These are phyloP conservation scores for Biscogniauxia sp. DNA, from an alignment of 2,329 filamentous ascomycete genomes.

Conservation along the genomic window DNA sequence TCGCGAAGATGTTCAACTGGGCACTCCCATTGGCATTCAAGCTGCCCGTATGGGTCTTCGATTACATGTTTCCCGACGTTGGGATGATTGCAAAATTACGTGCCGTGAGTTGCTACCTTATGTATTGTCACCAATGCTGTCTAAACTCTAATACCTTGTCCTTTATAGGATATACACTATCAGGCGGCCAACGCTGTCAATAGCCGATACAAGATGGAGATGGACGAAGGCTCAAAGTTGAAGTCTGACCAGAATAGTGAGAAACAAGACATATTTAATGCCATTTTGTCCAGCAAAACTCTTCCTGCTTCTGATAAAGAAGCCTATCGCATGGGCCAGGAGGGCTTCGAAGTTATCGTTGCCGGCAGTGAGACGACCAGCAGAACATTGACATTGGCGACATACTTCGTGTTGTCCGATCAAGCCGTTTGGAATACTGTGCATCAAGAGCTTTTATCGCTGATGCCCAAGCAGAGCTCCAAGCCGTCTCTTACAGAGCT, in stretches of 20 bases:
- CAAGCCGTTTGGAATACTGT: not conserved
- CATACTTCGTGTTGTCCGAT: not conserved
- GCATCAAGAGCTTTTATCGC: not conserved
- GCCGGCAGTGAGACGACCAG: not conserved
- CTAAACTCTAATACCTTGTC: no score
- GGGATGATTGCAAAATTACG: not conserved
- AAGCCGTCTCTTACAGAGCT: not conserved
- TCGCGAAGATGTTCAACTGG: not conserved
- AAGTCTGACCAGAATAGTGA: not conserved
- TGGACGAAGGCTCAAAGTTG: not conserved
- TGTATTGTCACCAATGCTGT: no score
- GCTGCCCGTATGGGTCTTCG: not conserved
- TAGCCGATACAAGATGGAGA: not conserved
- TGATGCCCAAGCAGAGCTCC: not conserved
- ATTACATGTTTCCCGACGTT: not conserved
- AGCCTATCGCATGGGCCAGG: not conserved
- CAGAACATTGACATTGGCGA: not conserved
- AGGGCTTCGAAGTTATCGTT: not conserved
- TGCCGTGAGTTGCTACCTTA: not conserved
- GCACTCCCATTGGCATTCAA: not conserved
- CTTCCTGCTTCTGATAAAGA: not conserved
- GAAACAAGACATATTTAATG: not conserved
- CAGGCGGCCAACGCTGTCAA: no score
- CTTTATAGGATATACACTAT: no score
- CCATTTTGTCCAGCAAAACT: not conserved